A percentile compares a stretch with the other conserved stretches of the same genome.
Conservation (phyloP, 306 rosid genomes). For the Fragaria nilgerrensis region DNA sequence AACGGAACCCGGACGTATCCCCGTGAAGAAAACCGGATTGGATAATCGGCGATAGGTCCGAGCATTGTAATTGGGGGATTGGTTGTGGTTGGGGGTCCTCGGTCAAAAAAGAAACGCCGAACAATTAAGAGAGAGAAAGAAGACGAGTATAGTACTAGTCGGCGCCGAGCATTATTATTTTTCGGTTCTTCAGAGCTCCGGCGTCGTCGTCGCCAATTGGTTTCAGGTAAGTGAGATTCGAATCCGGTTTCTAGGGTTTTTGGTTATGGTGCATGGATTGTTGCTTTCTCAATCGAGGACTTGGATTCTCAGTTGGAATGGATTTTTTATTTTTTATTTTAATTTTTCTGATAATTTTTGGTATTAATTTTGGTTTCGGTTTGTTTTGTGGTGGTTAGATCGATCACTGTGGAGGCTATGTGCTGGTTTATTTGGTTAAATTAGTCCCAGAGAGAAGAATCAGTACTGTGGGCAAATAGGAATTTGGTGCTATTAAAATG, state of each 20-base stretch:
- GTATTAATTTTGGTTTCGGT: constrained; percentile 11
- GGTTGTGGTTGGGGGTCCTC: constrained; percentile 43
- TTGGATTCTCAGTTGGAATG: constrained; percentile 3
- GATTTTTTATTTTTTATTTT: background rate
- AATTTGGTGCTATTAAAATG: constrained; percentile 42
- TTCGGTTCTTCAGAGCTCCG: background rate
- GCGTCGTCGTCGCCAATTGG: background rate
- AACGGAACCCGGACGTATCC: constrained; percentile 73
- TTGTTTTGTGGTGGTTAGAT: constrained; percentile 36
- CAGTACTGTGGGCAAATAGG: constrained; percentile 26
- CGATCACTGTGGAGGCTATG: constrained; percentile 38
- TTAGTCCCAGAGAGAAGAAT: constrained; percentile 41
- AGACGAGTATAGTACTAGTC: background rate
- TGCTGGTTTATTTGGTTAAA: constrained; percentile 26
- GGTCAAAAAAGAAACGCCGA: constrained; percentile 53
- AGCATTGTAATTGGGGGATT: constrained; percentile 41
- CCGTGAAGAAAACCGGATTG: constrained; percentile 53
- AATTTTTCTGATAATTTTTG: background rate
- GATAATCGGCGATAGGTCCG: constrained; percentile 67
- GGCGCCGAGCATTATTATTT: background rate
- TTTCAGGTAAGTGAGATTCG: background rate
- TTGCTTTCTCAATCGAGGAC: constrained; percentile 3
- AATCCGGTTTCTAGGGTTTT: background rate
- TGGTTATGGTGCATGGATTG: background rate
- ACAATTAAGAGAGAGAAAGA: background rate